Percentiles rank a stretch among this genome's conserved stretches.
These are phyloP conservation scores for Ceratobasidium theobromae DNA, from an alignment of 1,284 basidiomycete species.

Conservation along the genomic window DNA sequence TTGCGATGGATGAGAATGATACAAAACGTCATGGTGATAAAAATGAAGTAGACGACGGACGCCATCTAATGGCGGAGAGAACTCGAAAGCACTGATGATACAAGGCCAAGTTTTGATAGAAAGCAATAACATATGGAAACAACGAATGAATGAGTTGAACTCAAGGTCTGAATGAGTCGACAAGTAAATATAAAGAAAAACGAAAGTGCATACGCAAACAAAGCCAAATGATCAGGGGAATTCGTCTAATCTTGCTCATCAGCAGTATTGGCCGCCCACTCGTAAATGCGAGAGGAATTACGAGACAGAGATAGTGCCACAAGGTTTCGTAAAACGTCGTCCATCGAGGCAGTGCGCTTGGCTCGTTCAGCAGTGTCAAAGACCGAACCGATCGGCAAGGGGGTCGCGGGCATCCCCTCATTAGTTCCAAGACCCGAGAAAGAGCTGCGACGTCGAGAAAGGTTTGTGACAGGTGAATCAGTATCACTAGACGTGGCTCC, in stretches of 20 bases:
- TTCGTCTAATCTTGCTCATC: conserved; percentile 6
- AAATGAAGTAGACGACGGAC: not conserved
- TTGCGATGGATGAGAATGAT: not conserved
- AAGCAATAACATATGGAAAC: not conserved
- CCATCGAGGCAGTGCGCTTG: conserved; percentile 19
- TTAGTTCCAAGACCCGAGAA: conserved; percentile 11
- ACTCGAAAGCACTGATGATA: conserved; percentile 22
- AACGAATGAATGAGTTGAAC: conserved; percentile 1
- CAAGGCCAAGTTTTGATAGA: not conserved
- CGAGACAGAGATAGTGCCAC: not conserved
- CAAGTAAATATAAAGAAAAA: conserved; percentile 4
- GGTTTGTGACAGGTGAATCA: not conserved
- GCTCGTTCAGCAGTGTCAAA: conserved; percentile 4
- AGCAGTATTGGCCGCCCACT: conserved; percentile 23
- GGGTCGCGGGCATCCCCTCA: conserved; percentile 2
- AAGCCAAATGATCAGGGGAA: not conserved
- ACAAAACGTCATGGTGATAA: not conserved
- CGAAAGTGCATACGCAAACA: not conserved
- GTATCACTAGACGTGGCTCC: not conserved
- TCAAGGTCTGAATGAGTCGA: not conserved
- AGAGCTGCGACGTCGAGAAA: not conserved
- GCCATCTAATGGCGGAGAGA: conserved; percentile 9
- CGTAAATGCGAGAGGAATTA: not conserved
- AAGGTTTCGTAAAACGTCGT: conserved; percentile 18
- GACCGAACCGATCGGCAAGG: conserved; percentile 8